These are phyloP conservation scores for Chrysopogon serrulatus DNA, from an alignment of 176 grass and related monocot genomes.

Conservation along the genomic window DNA sequence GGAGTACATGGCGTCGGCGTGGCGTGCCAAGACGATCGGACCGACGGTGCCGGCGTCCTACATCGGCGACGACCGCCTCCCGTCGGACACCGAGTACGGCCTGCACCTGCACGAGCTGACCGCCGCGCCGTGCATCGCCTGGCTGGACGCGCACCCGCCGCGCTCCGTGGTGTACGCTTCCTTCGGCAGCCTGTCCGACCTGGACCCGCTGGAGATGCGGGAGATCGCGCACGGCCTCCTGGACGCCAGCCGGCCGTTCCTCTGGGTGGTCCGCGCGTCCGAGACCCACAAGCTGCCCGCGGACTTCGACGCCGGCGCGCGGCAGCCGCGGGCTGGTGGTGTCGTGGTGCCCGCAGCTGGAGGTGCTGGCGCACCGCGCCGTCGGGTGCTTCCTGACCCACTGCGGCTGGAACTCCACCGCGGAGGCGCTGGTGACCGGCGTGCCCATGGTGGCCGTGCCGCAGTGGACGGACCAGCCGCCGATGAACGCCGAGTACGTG, in stretches of 20 bases:
- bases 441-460: conserved; percentile 53
- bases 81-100: conserved; percentile 59
- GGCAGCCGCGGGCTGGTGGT: conserved; percentile 39
- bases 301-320: neutral
- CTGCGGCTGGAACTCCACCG: conserved; percentile 92
- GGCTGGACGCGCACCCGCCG: conserved; percentile 41
- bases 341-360: conserved; percentile 67
- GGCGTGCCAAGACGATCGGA: conserved; percentile 69
- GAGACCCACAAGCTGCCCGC: conserved; percentile 53
- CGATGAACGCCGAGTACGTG: conserved; percentile 79
- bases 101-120: conserved; percentile 63
- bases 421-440: conserved; percentile 26
- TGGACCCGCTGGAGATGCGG: conserved; percentile 31
- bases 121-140: conserved; percentile 34
- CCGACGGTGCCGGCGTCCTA: conserved; percentile 67
- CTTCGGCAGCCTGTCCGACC: conserved; percentile 64
- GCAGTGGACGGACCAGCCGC: conserved; percentile 82
- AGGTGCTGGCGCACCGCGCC: conserved; percentile 61
- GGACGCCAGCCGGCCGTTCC: conserved; percentile 37
- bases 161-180: conserved; percentile 64
- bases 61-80: conserved; percentile 24
- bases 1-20: conserved; percentile 51
- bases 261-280: conserved; percentile 66
- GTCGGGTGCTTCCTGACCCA: conserved; percentile 81
- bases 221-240: conserved; percentile 57